Base-by-base conservation (phyloP, 306 rosid species). In the Prunus persica region DNA sequence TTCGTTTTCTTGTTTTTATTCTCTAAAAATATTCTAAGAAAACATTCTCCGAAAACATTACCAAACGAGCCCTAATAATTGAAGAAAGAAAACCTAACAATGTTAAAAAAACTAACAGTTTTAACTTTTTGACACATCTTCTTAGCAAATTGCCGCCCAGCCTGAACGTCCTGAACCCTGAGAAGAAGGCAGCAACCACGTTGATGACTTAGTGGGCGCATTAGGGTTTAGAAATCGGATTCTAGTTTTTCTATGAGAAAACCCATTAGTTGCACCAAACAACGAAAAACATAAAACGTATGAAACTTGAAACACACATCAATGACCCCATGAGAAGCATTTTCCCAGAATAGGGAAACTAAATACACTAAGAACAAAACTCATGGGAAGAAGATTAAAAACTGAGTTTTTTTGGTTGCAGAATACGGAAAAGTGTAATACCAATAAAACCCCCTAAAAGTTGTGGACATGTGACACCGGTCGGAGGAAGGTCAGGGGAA, bases 381-480 rank as follows among this genome's bases (percentile, higher is more conserved):
- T 10, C 0, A n/a, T 11, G 10, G 24, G 34, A 32, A 32, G 34
- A 32, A 32, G 34, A 1, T 32, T 32, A 32, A 30, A 30, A n/a
- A 2, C 5, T 13, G 2, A 0, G 15, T 24, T 67, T 73, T 73
- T 54, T 25, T 2, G 25, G 71, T 45, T 22, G 6, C 19, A 3
- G 11, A 18, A 24, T 2, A 6, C 4, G 18, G 11, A 28, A 19
- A 16, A 3, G 2, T 0, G 55, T 80, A 83, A 82, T 81, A 66
- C 22, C 89, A 41, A 30, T 30, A 19, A 83, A 2, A 56, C 27
- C 61, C 65, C 90, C 79, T 18, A 0, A 20, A 50, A 5, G 22
- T 61, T 24, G 56, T 30, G 7, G 16, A n/a, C 2, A 0, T 0
- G 8, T 8, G 85, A 86, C 89, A 75, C 86, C 88, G 86, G 90